Conservation (phyloP, 1,284 basidiomycete species). For the Trametes sp. region DNA sequence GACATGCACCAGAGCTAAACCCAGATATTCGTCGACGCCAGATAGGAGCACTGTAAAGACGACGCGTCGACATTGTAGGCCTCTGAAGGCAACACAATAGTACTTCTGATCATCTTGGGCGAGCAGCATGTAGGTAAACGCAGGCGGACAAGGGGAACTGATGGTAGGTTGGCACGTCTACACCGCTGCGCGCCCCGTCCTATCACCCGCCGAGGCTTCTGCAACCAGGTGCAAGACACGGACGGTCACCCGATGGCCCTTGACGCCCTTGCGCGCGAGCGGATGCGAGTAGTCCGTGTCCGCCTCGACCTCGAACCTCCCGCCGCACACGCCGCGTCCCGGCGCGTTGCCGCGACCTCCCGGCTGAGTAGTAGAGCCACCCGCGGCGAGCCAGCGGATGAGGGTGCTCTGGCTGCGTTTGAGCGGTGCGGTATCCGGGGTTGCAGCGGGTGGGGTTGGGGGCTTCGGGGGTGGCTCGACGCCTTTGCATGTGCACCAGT, state of each 20-base stretch:
- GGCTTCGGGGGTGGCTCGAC: not conserved
- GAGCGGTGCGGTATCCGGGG: not conserved
- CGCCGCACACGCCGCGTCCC: conserved; percentile 27
- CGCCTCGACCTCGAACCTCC: conserved; percentile 29
- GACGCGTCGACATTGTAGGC: too few relatives aligned
- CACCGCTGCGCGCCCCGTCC: too few relatives aligned
- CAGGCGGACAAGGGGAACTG: too few relatives aligned
- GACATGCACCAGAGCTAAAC: too few relatives aligned
- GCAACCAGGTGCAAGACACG: conserved; percentile 32
- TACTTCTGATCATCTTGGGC: too few relatives aligned
- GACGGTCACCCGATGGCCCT: conserved; percentile 30
- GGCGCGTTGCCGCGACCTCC: too few relatives aligned
- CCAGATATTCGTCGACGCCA: too few relatives aligned
- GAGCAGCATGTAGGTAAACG: too few relatives aligned
- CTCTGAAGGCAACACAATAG: too few relatives aligned
- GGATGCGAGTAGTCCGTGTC: conserved; percentile 33
- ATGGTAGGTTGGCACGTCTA: too few relatives aligned
- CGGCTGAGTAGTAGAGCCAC: not conserved
- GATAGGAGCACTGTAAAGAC: too few relatives aligned
- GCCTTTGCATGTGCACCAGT: conserved; percentile 23
- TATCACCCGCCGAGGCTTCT: too few relatives aligned
- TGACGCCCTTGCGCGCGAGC: conserved; percentile 24
- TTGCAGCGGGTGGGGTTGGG: not conserved
- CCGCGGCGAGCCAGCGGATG: conserved; percentile 25
- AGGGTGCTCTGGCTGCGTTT: conserved; percentile 32